Percentiles rank a stretch among this genome's conserved stretches.
Conservation (phyloP, 176 grass and related monocot species). For the Musa itinerans region DNA sequence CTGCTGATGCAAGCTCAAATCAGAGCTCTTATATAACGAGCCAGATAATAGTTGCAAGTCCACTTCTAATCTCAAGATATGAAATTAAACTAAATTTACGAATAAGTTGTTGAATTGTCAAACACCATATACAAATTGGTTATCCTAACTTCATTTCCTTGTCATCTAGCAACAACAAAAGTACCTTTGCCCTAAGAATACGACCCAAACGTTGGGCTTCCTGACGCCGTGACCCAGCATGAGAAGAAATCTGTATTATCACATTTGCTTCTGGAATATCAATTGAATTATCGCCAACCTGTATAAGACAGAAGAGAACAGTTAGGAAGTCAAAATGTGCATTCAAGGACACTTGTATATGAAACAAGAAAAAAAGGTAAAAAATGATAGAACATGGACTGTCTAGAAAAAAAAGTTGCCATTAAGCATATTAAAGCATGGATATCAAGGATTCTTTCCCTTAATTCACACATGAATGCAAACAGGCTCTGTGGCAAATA, state of each 20-base stretch:
- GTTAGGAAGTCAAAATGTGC: background rate
- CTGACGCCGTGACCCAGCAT: slow-evolving; percentile 94
- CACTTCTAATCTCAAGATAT: no score
- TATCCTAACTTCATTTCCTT: no score
- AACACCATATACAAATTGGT: no score
- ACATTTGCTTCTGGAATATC: slow-evolving; percentile 99
- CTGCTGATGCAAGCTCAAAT: no score
- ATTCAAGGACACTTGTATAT: background rate
- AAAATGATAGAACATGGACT: no score
- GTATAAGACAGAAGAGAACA: slow-evolving; percentile 21
- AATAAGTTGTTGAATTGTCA: background rate
- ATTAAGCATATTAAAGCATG: background rate
- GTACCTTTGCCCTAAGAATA: slow-evolving; percentile 99
- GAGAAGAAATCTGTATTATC: slow-evolving; percentile 96
- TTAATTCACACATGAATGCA: background rate
- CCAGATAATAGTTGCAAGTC: no score
- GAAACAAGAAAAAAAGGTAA: background rate
- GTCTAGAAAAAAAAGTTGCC: background rate
- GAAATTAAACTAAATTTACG: background rate
- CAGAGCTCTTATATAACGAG: no score
- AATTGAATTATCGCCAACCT: slow-evolving; percentile 99
- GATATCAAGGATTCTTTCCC: background rate
- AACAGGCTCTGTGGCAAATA: no score
- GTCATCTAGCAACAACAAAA: background rate
- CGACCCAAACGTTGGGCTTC: slow-evolving; percentile 96